Conservation (phyloP, 768 basidiomycete species). For the Trametes villosa region DNA sequence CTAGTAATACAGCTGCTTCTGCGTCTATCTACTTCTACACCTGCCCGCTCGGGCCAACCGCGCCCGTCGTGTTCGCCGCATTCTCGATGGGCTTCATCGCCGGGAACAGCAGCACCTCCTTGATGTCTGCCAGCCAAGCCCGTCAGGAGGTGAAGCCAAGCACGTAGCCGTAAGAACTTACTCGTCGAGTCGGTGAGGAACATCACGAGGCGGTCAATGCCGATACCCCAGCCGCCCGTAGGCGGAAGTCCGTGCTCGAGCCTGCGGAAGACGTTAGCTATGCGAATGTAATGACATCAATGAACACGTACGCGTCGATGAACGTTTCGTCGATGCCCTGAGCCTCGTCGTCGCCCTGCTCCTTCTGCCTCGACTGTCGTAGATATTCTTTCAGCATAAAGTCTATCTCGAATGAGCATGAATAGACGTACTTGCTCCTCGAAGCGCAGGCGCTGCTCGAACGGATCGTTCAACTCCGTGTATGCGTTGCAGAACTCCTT, state of each 20-base stretch:
- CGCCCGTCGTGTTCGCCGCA: conserved; percentile 39
- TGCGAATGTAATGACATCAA: background rate
- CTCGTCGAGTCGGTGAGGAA: conserved; percentile 97
- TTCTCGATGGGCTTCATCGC: conserved; percentile 90
- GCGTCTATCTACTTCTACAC: conserved; percentile 30
- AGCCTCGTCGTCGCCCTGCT: conserved; percentile 96
- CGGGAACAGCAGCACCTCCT: conserved; percentile 95
- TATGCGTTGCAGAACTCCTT: conserved; percentile 99
- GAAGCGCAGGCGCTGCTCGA: conserved; percentile 93
- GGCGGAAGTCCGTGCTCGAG: conserved; percentile 98
- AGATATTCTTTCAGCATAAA: too few relatives aligned
- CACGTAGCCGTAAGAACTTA: conserved; percentile 41
- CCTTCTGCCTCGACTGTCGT: conserved; percentile 82
- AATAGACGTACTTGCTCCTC: conserved; percentile 75
- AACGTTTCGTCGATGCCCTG: conserved; percentile 97
- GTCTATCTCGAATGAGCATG: background rate
- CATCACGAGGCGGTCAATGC: conserved; percentile 97
- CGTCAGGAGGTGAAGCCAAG: conserved; percentile 14
- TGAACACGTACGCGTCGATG: conserved; percentile 77
- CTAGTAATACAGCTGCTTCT: conserved; percentile 4
- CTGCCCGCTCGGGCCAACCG: conserved; percentile 37
- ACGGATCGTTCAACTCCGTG: conserved; percentile 99
- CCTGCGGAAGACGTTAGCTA: conserved; percentile 42
- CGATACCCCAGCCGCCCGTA: conserved; percentile 96
- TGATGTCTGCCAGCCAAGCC: conserved; percentile 68